These are phyloP conservation scores for Trichophaea hybrida DNA, from an alignment of 2,329 filamentous ascomycete species.

Conservation along the genomic window DNA sequence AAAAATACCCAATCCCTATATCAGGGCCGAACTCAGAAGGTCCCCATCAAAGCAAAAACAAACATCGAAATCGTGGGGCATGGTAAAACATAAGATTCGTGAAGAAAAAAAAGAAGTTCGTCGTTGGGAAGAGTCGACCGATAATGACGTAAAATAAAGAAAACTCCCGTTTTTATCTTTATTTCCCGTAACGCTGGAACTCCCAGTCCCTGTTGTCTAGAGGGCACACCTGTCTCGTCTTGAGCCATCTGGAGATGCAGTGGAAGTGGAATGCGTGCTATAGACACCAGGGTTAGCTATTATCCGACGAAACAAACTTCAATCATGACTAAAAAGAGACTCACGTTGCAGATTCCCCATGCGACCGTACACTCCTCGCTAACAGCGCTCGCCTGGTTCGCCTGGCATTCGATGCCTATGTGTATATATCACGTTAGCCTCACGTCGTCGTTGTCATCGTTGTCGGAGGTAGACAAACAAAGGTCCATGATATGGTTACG, in stretches of 20 bases:
- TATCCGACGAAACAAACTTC: not conserved
- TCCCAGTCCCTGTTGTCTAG: constrained; percentile 98
- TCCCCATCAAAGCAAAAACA: no score
- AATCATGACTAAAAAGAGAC: constrained; percentile 31
- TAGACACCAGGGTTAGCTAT: not conserved
- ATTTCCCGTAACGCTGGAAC: constrained; percentile 93
- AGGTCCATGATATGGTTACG: constrained; percentile 99
- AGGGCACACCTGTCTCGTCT: constrained; percentile 96
- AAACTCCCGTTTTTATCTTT: constrained; percentile 24
- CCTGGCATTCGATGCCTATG: constrained; percentile 89
- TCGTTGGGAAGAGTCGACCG: not conserved
- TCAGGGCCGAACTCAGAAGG: no score
- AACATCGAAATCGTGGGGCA: no score
- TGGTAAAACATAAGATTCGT: no score
- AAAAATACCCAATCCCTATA: no score
- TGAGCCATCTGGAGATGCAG: constrained; percentile 97
- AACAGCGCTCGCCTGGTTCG: constrained; percentile 92
- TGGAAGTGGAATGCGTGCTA: constrained; percentile 99
- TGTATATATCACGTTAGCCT: not conserved
- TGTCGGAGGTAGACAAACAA: constrained; percentile 43
- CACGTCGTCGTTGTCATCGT: not conserved
- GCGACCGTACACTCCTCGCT: constrained; percentile 97
- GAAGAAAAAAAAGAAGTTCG: no score
- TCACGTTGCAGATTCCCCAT: constrained; percentile 97
- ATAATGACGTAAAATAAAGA: not conserved